Evolutionary conservation across 176 grass and related monocot genomes (phyloP).

Genomic region (Oryza officinalis): DNA sequence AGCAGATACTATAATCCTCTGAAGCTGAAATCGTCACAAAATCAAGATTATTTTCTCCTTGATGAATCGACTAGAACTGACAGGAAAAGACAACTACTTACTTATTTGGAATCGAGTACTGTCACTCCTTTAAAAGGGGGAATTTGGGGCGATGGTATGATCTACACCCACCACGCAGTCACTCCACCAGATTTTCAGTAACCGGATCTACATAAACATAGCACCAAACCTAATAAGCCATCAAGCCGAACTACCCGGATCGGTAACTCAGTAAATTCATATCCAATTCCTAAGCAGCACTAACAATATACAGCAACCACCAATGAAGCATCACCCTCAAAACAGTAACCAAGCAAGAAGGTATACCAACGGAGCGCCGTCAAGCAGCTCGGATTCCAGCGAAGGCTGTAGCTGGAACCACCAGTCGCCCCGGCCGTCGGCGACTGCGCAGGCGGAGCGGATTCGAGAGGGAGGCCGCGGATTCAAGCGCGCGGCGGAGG

Average conservation of each 20-base stretch:
- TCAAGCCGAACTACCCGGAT: not conserved
- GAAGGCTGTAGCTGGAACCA: too few relatives aligned
- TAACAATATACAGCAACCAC: not conserved
- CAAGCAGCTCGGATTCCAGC: too few relatives aligned
- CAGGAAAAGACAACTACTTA: not conserved
- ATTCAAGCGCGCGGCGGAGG: too few relatives aligned
- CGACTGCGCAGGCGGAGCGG: too few relatives aligned
- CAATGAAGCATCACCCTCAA: not conserved
- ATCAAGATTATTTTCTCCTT: not conserved
- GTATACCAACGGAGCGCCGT: not conserved
- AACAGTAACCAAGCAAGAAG: not conserved
- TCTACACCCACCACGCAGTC: not conserved
- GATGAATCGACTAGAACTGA: not conserved
- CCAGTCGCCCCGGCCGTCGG: too few relatives aligned
- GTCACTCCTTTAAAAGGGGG: too few relatives aligned
- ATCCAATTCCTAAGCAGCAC: not conserved
- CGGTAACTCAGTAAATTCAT: not conserved
- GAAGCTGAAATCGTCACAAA: not conserved
- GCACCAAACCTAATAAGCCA: not conserved
- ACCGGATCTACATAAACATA: not conserved
- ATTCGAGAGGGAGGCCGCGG: too few relatives aligned
- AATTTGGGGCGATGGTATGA: too few relatives aligned
- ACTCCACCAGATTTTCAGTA: not conserved
- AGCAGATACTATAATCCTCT: not conserved
- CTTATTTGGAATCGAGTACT: not conserved